Percentiles rank a stretch among this genome's conserved stretches.
Conservation (phyloP, 768 basidiomycete species). For the Tylopilus vinaceipallidus region DNA sequence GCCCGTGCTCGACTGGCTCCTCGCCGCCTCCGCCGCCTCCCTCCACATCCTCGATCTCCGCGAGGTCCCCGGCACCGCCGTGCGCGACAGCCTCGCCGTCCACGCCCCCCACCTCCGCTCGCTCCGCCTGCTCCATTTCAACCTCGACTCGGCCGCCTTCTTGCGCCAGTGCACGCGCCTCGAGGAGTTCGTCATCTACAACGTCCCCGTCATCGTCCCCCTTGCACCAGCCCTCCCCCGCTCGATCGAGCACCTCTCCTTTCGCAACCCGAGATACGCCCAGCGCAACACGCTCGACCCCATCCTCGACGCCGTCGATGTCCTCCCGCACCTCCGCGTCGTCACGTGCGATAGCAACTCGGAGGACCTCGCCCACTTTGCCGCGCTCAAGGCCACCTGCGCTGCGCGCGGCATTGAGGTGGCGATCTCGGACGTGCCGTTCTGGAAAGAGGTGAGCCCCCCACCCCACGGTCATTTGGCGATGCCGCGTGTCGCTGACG, state of each 20-base stretch:
- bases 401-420: constrained; percentile 29
- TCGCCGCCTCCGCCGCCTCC: constrained; percentile 32
- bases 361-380: constrained; percentile 19
- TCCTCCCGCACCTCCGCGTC: constrained; percentile 34
- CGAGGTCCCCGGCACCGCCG: constrained; percentile 31
- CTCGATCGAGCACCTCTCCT: constrained; percentile 40
- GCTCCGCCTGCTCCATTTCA: constrained; percentile 40
- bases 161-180: constrained; percentile 37
- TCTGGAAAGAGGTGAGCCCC: constrained; percentile 41
- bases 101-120: constrained; percentile 40
- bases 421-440: constrained; percentile 26
- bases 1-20: constrained; percentile 37
- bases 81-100: constrained; percentile 24
- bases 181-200: constrained; percentile 40
- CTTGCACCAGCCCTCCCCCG: constrained; percentile 34
- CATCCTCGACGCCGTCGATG: constrained; percentile 32
- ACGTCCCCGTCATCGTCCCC: constrained; percentile 33
- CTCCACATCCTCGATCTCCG: constrained; percentile 42
- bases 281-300: constrained; percentile 24
- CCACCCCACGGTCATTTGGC: background rate
- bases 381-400: constrained; percentile 28
- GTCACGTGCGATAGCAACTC: constrained; percentile 36
- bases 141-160: constrained; percentile 30
- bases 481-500: background rate
- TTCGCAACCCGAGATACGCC: constrained; percentile 31